These are phyloP conservation scores for Trichoderma sp. DNA, from an alignment of 2,329 filamentous ascomycete species.

Conservation along the genomic window DNA sequence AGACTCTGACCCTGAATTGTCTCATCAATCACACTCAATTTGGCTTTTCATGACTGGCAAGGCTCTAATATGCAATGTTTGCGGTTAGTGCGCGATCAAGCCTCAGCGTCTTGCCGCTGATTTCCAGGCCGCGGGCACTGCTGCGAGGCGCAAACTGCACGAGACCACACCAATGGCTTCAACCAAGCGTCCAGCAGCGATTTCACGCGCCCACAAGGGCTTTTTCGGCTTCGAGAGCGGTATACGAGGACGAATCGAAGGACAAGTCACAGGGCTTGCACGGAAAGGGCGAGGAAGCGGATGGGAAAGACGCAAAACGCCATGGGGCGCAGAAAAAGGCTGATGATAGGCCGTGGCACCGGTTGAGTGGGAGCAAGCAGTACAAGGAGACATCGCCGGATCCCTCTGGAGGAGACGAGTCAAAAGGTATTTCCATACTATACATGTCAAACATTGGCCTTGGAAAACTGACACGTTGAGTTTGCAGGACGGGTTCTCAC, in stretches of 20 bases:
- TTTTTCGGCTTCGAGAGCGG: constrained; percentile 30
- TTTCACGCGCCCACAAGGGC: constrained; percentile 24
- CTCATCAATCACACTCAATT: neutral
- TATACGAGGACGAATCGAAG: constrained; percentile 25
- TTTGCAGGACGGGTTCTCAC: constrained; percentile 70
- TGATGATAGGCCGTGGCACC: constrained; percentile 65
- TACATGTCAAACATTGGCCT: no score
- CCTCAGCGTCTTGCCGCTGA: neutral
- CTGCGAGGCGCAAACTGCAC: neutral
- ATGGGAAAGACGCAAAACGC: constrained; percentile 28
- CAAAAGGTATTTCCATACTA: constrained; percentile 35
- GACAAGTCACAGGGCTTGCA: constrained; percentile 27
- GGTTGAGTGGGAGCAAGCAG: constrained; percentile 55
- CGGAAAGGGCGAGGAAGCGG: constrained; percentile 30
- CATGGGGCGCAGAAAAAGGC: constrained; percentile 54
- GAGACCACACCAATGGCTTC: neutral
- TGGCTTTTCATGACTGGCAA: neutral
- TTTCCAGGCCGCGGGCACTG: neutral
- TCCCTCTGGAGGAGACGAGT: constrained; percentile 31
- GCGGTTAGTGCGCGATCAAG: constrained; percentile 12
- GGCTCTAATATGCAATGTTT: constrained; percentile 11
- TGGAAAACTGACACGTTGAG: neutral
- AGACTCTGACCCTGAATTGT: neutral
- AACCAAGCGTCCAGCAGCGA: neutral
- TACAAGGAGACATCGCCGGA: constrained; percentile 37